Evolutionary conservation across 768 basidiomycete species (phyloP).

Genomic region (Atractiella rhizophila): DNA sequence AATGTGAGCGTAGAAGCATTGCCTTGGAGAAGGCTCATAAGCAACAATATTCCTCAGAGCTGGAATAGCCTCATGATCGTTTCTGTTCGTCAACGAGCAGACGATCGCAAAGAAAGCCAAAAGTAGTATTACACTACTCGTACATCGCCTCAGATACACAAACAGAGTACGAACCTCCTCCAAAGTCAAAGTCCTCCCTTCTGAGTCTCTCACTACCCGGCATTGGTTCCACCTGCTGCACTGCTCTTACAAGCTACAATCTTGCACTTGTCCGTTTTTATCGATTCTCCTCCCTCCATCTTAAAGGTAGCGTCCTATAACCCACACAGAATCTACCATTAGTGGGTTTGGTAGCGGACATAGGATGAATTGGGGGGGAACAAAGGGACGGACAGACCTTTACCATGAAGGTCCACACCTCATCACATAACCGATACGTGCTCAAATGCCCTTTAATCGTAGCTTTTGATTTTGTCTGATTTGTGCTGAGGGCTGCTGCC

Average conservation of each 20-base stretch:
- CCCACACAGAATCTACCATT: slow-evolving; percentile 91
- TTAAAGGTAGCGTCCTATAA: slow-evolving; percentile 81
- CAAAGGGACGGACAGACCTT: background rate
- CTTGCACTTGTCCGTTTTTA: slow-evolving; percentile 58
- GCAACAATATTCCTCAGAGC: too few relatives aligned
- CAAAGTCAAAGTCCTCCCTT: too few relatives aligned
- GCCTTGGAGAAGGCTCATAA: too few relatives aligned
- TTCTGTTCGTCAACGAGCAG: too few relatives aligned
- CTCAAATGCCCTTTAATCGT: slow-evolving; percentile 79
- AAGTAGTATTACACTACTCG: too few relatives aligned
- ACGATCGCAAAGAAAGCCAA: too few relatives aligned
- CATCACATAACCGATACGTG: slow-evolving; percentile 79
- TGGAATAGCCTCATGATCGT: too few relatives aligned
- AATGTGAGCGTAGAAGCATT: too few relatives aligned
- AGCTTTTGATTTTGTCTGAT: slow-evolving; percentile 86
- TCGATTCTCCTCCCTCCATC: slow-evolving; percentile 58
- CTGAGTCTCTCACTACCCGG: too few relatives aligned
- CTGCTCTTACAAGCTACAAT: slow-evolving; percentile 88
- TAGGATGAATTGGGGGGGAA: background rate
- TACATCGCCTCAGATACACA: too few relatives aligned
- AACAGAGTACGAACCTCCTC: too few relatives aligned
- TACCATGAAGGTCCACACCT: slow-evolving; percentile 18
- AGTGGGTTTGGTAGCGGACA: background rate
- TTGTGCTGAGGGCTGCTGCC: slow-evolving; percentile 72
- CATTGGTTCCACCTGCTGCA: too few relatives aligned